Evolutionary conservation across 768 basidiomycete genomes (phyloP), one percentile per base, ranked within the genome.

Genomic region (Hygrophorus pudorinus): DNA sequence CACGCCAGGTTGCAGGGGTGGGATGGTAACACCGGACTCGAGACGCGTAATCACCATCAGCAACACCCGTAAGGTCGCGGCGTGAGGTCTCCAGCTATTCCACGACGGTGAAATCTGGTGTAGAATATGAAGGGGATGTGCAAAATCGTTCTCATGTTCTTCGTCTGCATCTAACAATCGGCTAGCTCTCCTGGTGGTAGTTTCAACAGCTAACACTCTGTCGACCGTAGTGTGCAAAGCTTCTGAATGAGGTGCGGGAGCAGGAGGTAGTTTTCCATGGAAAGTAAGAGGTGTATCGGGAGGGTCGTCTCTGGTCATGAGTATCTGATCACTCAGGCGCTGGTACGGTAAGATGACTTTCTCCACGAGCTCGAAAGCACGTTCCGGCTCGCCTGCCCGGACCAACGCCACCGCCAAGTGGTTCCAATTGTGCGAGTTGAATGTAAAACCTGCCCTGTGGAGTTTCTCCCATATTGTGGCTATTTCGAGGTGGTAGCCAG

Each of bases 391-490:
- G 18, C 86, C 88, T 0, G 85, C 87, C 24, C 85, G 79, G 31
- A 90, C 68, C 17, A 93, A 71, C 11, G 80, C 83, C 8, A 83
- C 68, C 18, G 71, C 73, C 20, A 96, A 71, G 53, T 87, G 79
- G 55, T 94, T 96, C 86, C 90, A 98, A 59, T 96, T 97, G 53
- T 85, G 79, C 10, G 85, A 73, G 57, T 93, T 88, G 58, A 91
- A 89, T 10, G 69, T 69, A 52, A 93, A 84, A 1, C 87, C 86
- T 8, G 67, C 60, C 9, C 60, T 51, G 48, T 74, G 73, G 40
- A 87, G 71, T 24, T 65, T 57, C n/a, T 66, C 64, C 92, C 94
- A 97, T 0, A 73, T 66, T 2, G 57, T 55, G 12, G 79, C 72
- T 36, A 93, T 71, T 47, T 79, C 73, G 6, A 56, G 49, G 52